phyloP scores from a whole-genome alignment of 164 flowering plant species.

The Tinospora cordifolia region DNA sequence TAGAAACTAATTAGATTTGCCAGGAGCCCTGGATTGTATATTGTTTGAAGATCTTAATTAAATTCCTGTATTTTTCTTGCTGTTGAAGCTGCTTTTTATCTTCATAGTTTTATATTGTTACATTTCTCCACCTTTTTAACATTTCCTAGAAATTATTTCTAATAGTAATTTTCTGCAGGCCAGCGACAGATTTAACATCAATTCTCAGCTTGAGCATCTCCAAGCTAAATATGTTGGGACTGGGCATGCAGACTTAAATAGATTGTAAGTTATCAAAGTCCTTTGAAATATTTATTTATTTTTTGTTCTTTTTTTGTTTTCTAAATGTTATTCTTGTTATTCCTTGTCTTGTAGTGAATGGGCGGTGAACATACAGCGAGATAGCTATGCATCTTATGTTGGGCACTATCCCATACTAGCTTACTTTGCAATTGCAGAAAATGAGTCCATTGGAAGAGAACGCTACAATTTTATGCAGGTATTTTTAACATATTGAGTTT shows the following conservation, averaged over 20 bases:
- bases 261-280: constrained; percentile 51
- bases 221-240: constrained; percentile 98
- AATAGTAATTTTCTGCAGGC: constrained; percentile 43
- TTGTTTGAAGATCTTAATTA: neutral
- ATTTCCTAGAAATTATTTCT: neutral
- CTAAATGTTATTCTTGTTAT: constrained; percentile 4
- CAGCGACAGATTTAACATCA: constrained; percentile 94
- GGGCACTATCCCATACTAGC: constrained; percentile 87
- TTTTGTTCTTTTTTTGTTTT: neutral
- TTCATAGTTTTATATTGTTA: too few species aligned
- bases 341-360: constrained; percentile 59
- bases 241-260: constrained; percentile 87
- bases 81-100: neutral
- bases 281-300: neutral
- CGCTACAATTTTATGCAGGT: constrained; percentile 99
- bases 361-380: constrained; percentile 98
- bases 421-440: constrained; percentile 86
- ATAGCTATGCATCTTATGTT: constrained; percentile 87
- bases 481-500: neutral
- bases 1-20: neutral
- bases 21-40: too few species aligned
- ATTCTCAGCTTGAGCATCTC: constrained; percentile 97
- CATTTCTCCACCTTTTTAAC: too few species aligned
- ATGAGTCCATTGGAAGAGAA: constrained; percentile 94
- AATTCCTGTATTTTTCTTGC: neutral